A percentile compares a stretch with the other conserved stretches of the same genome.
Evolutionary conservation across 441 rosid genomes (phyloP).

Genomic region (Bruguiera hainesii): DNA sequence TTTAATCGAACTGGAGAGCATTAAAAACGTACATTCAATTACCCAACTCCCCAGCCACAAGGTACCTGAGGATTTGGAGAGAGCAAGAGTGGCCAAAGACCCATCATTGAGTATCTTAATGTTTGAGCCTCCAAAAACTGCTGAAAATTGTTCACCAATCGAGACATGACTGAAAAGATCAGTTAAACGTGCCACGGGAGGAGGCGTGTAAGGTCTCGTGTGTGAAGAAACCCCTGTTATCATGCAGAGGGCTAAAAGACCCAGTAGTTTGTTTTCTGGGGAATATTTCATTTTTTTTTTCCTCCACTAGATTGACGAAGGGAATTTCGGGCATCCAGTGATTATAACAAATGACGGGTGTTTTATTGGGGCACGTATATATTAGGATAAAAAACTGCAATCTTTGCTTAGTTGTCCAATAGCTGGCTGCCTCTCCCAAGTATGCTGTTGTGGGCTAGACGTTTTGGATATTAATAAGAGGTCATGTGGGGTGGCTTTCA

Average conservation of each 20-base stretch:
- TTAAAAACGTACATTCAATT: neutral
- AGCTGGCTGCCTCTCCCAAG: conserved; percentile 39
- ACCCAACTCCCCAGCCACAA: neutral
- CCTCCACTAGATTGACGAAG: conserved; percentile 17
- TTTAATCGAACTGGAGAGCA: neutral
- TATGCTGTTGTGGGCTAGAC: conserved; percentile 9
- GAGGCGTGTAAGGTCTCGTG: conserved; percentile 52
- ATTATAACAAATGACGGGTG: neutral
- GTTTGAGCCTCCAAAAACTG: conserved; percentile 52
- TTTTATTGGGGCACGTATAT: neutral
- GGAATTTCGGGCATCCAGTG: conserved; percentile 14
- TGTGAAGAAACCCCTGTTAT: conserved; percentile 48
- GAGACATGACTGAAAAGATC: conserved; percentile 54
- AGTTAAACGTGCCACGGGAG: conserved; percentile 58
- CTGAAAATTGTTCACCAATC: conserved; percentile 40
- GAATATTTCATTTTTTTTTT: conserved; percentile 34
- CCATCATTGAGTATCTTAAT: conserved; percentile 50
- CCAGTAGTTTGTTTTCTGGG: conserved; percentile 26
- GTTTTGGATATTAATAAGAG: conserved; percentile 20
- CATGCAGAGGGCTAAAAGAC: conserved; percentile 33
- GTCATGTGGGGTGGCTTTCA: conserved; percentile 36
- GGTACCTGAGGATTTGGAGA: conserved; percentile 68
- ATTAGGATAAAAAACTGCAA: neutral
- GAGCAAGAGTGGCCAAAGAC: conserved; percentile 57
- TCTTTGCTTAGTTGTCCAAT: conserved; percentile 42